These are phyloP conservation scores for Colletotrichum orchidophilum DNA, from an alignment of 2,329 filamentous ascomycete genomes.

Conservation along the genomic window DNA sequence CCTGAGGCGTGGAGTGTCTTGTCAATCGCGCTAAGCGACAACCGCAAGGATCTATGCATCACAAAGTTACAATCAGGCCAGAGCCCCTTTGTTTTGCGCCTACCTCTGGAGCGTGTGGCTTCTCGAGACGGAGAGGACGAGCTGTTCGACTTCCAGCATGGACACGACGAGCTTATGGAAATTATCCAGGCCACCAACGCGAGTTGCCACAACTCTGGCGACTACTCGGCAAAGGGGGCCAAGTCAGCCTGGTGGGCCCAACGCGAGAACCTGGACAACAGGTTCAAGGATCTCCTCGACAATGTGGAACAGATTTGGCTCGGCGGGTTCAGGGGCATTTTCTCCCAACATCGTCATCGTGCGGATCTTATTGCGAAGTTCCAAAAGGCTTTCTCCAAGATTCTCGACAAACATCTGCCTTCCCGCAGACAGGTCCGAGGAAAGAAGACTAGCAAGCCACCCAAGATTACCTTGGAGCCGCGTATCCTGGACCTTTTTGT, in stretches of 20 bases:
- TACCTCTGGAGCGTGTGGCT: constrained; percentile 85
- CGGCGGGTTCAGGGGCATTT: constrained; percentile 93
- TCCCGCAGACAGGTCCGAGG: constrained; percentile 74
- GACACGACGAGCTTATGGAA: constrained; percentile 80
- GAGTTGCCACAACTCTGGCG: constrained; percentile 76
- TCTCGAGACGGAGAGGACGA: constrained; percentile 81
- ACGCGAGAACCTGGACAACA: constrained; percentile 80
- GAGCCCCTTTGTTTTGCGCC: constrained; percentile 84
- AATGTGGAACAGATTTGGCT: constrained; percentile 96
- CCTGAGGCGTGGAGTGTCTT: constrained; percentile 86
- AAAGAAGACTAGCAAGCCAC: constrained; percentile 58
- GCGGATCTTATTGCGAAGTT: constrained; percentile 77
- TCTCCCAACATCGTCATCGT: constrained; percentile 76
- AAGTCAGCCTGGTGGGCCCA: constrained; percentile 91
- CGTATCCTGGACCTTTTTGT: constrained; percentile 88
- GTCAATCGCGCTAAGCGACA: constrained; percentile 85
- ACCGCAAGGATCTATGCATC: constrained; percentile 84
- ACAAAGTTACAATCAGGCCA: constrained; percentile 82
- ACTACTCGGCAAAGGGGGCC: constrained; percentile 77
- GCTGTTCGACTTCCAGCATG: constrained; percentile 84
- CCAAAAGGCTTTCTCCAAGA: constrained; percentile 78
- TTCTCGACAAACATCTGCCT: constrained; percentile 85
- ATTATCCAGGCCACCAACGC: constrained; percentile 85
- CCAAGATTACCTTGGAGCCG: constrained; percentile 60
- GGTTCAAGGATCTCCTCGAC: constrained; percentile 79